phyloP scores from a whole-genome alignment of 2,329 filamentous ascomycete species.

The Dothideomycetes sp. region DNA sequence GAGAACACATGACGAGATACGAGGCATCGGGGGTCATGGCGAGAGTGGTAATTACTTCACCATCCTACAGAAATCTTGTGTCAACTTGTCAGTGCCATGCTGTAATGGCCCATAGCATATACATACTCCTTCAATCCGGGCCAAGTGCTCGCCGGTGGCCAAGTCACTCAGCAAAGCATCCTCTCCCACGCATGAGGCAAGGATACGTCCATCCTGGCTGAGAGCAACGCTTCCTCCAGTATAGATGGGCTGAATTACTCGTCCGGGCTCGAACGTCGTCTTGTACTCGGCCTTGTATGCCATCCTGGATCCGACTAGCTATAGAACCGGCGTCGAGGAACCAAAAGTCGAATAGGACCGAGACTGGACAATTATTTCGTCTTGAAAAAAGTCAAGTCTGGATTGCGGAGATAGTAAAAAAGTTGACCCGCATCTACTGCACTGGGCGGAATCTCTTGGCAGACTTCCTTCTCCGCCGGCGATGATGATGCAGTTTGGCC shows the following conservation, averaged over 20 bases:
- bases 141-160: constrained; percentile 70
- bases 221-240: constrained; percentile 83
- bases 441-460: constrained; percentile 1
- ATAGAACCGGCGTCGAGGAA: background rate
- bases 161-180: constrained; percentile 83
- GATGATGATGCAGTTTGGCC: too few relatives aligned
- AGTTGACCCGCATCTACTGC: background rate
- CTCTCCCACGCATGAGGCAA: constrained; percentile 85
- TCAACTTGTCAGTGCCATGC: constrained; percentile 30
- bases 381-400: constrained; percentile 1
- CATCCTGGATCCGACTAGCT: constrained; percentile 26
- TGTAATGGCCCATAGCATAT: constrained; percentile 18
- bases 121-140: constrained; percentile 75
- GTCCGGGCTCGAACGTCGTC: constrained; percentile 79
- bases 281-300: constrained; percentile 53
- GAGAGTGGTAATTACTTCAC: constrained; percentile 66
- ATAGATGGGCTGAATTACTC: constrained; percentile 85
- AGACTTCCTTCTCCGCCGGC: too few relatives aligned
- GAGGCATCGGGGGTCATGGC: constrained; percentile 78
- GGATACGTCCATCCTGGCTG: constrained; percentile 68
- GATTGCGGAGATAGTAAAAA: constrained; percentile 5
- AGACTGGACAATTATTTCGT: background rate
- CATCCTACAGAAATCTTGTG: constrained; percentile 34
- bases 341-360: too few relatives aligned
- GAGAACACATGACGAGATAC: constrained; percentile 82